phyloP scores from a whole-genome alignment of 257 asterid genomes.

The Solanum virginianum region DNA sequence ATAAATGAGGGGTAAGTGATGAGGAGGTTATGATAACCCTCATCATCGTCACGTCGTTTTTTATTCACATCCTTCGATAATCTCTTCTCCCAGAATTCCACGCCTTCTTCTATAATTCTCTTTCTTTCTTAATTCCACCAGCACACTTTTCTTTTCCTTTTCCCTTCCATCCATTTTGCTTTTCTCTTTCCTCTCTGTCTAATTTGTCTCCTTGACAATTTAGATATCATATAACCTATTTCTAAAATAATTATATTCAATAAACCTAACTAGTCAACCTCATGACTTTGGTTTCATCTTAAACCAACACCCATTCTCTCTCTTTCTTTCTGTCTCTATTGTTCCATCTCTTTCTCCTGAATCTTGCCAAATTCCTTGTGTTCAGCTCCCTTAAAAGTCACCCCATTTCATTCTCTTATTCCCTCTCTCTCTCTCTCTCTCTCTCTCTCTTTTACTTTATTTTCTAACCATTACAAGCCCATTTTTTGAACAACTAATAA shows the following conservation, averaged over 20 bases:
- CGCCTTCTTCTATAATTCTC: slow-evolving; percentile 17
- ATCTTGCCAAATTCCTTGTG: slow-evolving; percentile 3
- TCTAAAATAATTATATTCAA: not conserved
- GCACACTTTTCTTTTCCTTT: not conserved
- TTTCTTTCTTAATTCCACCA: not conserved
- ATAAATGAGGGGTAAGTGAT: slow-evolving; percentile 67
- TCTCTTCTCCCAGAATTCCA: slow-evolving; percentile 43
- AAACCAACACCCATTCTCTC: slow-evolving; percentile 27
- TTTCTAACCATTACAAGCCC: not conserved
- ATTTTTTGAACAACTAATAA: not conserved
- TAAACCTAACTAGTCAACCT: slow-evolving; percentile 27
- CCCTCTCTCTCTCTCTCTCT: not conserved
- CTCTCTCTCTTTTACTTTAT: not conserved
- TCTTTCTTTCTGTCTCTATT: slow-evolving; percentile 28
- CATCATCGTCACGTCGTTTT: slow-evolving; percentile 95
- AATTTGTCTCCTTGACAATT: not conserved
- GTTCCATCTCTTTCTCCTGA: slow-evolving; percentile 38
- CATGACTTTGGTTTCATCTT: slow-evolving; percentile 25
- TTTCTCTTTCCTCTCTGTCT: not conserved
- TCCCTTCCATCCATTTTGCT: not conserved
- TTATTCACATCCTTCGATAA: slow-evolving; percentile 45
- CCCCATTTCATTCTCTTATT: not conserved
- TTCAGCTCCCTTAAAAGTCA: slow-evolving; percentile 3
- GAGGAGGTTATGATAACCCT: slow-evolving; percentile 89
- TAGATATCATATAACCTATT: not conserved